Percentiles rank a stretch among this genome's conserved stretches.
phyloP scores from a whole-genome alignment of 2,329 filamentous ascomycete genomes.

The Cercospora sojina region DNA sequence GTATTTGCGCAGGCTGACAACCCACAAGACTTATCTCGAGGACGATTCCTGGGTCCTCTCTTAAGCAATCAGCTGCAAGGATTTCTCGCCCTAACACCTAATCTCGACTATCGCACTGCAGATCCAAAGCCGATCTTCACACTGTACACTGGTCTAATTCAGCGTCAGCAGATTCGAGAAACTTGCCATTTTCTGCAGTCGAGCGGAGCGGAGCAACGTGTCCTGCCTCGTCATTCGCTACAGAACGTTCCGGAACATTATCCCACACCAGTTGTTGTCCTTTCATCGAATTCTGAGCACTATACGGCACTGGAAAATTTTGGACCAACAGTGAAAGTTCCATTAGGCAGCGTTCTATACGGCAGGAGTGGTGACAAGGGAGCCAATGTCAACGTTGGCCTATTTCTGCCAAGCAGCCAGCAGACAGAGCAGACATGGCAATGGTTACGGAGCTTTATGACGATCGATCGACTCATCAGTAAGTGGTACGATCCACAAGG shows the following conservation, averaged over 20 bases:
- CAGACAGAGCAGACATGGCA: not conserved
- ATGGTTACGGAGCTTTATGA: not conserved
- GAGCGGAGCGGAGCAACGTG: not conserved
- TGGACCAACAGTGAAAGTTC: not conserved
- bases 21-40: not conserved
- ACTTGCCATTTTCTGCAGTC: not conserved
- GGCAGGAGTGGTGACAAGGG: not conserved
- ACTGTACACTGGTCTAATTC: not conserved
- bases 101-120: not conserved
- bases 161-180: not conserved
- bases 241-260: not conserved
- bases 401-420: not conserved
- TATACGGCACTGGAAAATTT: not conserved
- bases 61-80: not conserved
- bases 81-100: not conserved
- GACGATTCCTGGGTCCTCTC: not conserved
- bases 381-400: not conserved
- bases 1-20: not conserved
- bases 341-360: not conserved
- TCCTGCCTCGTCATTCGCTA: not conserved
- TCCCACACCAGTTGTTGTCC: not conserved
- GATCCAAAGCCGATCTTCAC: not conserved
- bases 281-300: not conserved
- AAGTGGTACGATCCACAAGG: not conserved
- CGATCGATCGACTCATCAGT: not conserved